These are phyloP conservation scores for Clavulina sp. DNA, from an alignment of 768 basidiomycete genomes.

Conservation along the genomic window DNA sequence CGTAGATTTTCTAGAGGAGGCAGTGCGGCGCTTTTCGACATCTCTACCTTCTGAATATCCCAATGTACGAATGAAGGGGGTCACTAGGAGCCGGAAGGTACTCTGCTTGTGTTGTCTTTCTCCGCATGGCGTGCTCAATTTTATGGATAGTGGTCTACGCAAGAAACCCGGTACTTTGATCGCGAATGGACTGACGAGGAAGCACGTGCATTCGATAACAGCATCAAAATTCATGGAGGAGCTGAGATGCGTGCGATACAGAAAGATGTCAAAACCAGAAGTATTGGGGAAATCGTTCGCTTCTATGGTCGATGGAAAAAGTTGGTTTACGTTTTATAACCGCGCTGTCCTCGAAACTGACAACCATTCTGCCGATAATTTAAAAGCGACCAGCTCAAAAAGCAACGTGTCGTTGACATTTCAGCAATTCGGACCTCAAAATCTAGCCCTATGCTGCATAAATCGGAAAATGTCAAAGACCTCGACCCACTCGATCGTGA, in stretches of 20 bases:
- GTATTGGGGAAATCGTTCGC: conserved; percentile 61
- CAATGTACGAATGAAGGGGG: conserved; percentile 44
- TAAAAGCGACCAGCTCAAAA: conserved; percentile 3
- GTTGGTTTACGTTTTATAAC: conserved; percentile 24
- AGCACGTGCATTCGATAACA: conserved; percentile 57
- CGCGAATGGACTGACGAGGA: conserved; percentile 56
- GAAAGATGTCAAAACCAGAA: conserved; percentile 52
- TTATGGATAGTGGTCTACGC: conserved; percentile 47
- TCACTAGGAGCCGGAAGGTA: conserved; percentile 49
- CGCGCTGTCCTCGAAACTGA: too few relatives aligned
- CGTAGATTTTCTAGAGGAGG: conserved; percentile 75
- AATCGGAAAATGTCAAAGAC: not conserved
- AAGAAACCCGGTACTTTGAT: conserved; percentile 49
- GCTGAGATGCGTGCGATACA: conserved; percentile 65
- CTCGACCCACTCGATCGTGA: not conserved
- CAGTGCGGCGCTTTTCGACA: conserved; percentile 51
- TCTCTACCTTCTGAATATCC: conserved; percentile 39
- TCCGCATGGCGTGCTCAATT: not conserved
- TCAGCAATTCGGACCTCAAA: too few relatives aligned
- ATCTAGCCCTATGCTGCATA: too few relatives aligned
- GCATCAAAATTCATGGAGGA: conserved; percentile 41
- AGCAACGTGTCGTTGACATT: not conserved
- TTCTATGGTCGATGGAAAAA: conserved; percentile 81
- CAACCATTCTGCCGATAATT: conserved; percentile 4
- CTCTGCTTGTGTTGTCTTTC: not conserved